A percentile compares a stretch with the other conserved stretches of the same genome.
These are phyloP conservation scores for Paecilomyces formosus DNA, from an alignment of 2,329 filamentous ascomycete species.

Conservation along the genomic window DNA sequence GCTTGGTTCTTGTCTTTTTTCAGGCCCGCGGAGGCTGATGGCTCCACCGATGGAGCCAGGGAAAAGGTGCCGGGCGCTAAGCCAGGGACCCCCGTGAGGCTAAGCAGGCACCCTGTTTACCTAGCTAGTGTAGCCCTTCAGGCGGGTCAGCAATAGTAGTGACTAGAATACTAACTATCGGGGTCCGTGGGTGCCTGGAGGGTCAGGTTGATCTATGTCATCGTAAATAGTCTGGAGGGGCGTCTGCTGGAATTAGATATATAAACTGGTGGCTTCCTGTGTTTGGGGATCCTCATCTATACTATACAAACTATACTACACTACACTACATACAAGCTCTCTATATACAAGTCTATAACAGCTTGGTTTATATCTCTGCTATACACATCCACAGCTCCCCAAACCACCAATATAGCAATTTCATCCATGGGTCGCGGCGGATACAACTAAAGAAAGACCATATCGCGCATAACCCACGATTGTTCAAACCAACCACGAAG, in stretches of 20 bases:
- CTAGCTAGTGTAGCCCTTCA: neutral
- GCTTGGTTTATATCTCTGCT: neutral
- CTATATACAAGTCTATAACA: neutral
- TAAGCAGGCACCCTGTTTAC: neutral
- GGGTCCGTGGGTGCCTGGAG: neutral
- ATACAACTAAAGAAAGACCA: constrained; percentile 15
- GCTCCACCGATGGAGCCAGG: neutral
- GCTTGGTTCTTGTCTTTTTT: neutral
- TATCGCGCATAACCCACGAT: constrained; percentile 1
- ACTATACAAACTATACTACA: neutral
- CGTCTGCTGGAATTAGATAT: neutral
- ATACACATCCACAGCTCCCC: neutral
- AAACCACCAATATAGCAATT: neutral
- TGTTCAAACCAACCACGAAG: neutral
- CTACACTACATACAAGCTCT: neutral
- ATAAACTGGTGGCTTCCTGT: neutral
- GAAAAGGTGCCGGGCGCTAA: neutral
- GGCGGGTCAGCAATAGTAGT: neutral
- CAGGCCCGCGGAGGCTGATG: neutral
- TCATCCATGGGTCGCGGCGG: constrained; percentile 20
- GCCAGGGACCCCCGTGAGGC: neutral
- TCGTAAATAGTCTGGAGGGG: neutral
- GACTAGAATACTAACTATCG: neutral
- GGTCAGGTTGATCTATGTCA: neutral
- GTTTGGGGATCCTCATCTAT: neutral